A percentile compares a stretch with the other conserved stretches of the same genome.
phyloP scores from a whole-genome alignment of 495 filamentous ascomycete genomes.

The Lophium mytilinum region DNA sequence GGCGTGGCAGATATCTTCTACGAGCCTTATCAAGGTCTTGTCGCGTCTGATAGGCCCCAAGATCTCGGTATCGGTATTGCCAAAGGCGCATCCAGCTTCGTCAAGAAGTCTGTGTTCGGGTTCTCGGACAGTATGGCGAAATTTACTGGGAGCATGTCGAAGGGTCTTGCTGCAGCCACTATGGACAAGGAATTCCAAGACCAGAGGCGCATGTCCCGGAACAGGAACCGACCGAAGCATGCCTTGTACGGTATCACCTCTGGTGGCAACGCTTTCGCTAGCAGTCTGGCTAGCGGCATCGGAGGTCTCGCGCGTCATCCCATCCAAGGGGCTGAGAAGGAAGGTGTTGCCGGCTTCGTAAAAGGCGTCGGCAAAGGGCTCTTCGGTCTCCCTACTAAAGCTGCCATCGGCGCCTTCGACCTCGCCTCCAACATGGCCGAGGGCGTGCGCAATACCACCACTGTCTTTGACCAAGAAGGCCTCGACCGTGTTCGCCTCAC shows the following conservation, averaged over 20 bases:
- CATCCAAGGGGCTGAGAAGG: conserved; percentile 91
- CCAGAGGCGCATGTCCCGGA: conserved; percentile 83
- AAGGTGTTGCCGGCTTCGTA: conserved; percentile 86
- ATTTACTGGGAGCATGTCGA: conserved; percentile 91
- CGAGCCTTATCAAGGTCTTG: conserved; percentile 94
- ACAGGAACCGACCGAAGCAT: conserved; percentile 91
- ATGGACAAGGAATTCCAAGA: conserved; percentile 98
- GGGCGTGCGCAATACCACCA: conserved; percentile 96
- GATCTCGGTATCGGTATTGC: conserved; percentile 91
- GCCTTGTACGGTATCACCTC: conserved; percentile 93
- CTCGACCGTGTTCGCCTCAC: conserved; percentile 89
- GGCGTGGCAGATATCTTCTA: conserved; percentile 98
- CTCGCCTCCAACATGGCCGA: conserved; percentile 93
- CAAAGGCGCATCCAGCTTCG: conserved; percentile 91
- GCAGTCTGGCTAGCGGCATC: conserved; percentile 83
- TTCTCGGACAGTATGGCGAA: conserved; percentile 95
- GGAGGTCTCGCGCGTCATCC: conserved; percentile 89
- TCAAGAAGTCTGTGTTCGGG: conserved; percentile 97
- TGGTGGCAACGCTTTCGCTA: conserved; percentile 90
- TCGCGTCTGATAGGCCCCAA: conserved; percentile 90
- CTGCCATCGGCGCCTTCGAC: conserved; percentile 93
- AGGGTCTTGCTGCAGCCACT: conserved; percentile 87
- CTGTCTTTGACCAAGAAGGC: conserved; percentile 90
- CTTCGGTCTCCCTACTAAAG: conserved; percentile 86
- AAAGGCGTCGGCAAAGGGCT: conserved; percentile 96